Evolutionary conservation across 1,284 basidiomycete genomes (phyloP).

Genomic region (Melanopsichium pennsylvanicum): DNA sequence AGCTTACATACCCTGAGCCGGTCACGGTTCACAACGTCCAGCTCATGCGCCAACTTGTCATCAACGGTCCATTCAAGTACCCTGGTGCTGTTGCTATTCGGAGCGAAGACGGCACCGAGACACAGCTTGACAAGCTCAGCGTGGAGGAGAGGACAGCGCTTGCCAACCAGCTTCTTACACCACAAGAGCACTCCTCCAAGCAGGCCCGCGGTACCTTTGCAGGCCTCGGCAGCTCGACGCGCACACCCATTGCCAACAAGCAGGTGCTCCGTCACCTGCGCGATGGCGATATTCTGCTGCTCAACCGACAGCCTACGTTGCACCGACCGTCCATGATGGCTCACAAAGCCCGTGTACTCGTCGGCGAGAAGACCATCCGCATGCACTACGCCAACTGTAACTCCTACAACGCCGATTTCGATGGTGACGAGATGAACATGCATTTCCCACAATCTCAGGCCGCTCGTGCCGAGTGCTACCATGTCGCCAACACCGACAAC

Average conservation of each 20-base stretch:
- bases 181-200: conserved; percentile 74
- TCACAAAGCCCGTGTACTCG: conserved; percentile 88
- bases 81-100: conserved; percentile 95
- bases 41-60: conserved; percentile 87
- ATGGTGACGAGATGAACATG: conserved; percentile 99
- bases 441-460: conserved; percentile 97
- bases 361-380: conserved; percentile 97
- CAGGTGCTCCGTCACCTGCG: conserved; percentile 95
- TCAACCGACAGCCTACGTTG: conserved; percentile 97
- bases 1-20: conserved; percentile 96
- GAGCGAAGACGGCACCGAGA: conserved; percentile 79
- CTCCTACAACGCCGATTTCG: conserved; percentile 99
- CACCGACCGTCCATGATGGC: conserved; percentile 99
- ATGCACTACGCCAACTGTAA: conserved; percentile 99
- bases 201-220: conserved; percentile 61
- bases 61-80: conserved; percentile 86
- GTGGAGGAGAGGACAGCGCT: conserved; percentile 88
- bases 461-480: conserved; percentile 79
- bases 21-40: conserved; percentile 92
- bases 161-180: conserved; percentile 95
- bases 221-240: conserved; percentile 58
- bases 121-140: conserved; percentile 75
- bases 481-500: conserved; percentile 96
- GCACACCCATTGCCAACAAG: conserved; percentile 77
- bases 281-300: conserved; percentile 93